Base-by-base conservation (phyloP, 371 early-diverging fungal genomes). In the Umbelopsis sp. region DNA sequence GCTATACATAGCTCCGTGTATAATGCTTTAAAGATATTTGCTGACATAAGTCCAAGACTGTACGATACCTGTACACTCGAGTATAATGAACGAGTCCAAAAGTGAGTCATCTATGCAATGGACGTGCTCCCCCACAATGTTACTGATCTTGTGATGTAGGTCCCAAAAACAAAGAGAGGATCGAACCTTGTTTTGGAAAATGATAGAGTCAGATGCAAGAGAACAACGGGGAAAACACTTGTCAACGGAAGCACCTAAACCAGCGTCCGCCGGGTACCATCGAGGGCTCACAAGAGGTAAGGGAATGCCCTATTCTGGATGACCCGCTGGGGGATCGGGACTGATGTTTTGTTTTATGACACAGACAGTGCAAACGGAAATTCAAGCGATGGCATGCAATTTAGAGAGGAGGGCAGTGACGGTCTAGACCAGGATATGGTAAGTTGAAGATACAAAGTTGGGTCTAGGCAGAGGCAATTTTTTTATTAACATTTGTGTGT, bases 1-100 rank as follows among this genome's bases (percentile, higher is more conserved):
- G 93, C 94, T 0, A 96, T 97, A 68, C 97, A 97, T 78, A 94
- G 95, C 10, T 88, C 95, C 8, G 96, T 97, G 14, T 96, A 94
- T 77, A 94, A 95, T 71, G 94, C 97, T 3, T 83, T 97, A 64
- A 94, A 96, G 68, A 85, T 95, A 62, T 93, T 97, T 69, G 95
- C 95, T 91, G 93, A 94, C 52, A 89, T 95, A 41, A 91, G 93
- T 76, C 94, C 96, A 35, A 88, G 88, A 67, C 78, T 97, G 44
- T 98, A 97, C 82, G 97, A 97, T 44, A 89, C 92, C 63, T 93
- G 93, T 77, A 90, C 93, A 14, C 89, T 90, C 66, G 84, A 91
- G 71, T 94, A 90, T 79, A 92, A 93, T 74, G 87, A 86, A 66
- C 25, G 29, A 57, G 9, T 35, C 4, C 29, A 57, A 57, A 57